Conservation (phyloP, 2,329 filamentous ascomycete genomes). For the Penicillium sp. region DNA sequence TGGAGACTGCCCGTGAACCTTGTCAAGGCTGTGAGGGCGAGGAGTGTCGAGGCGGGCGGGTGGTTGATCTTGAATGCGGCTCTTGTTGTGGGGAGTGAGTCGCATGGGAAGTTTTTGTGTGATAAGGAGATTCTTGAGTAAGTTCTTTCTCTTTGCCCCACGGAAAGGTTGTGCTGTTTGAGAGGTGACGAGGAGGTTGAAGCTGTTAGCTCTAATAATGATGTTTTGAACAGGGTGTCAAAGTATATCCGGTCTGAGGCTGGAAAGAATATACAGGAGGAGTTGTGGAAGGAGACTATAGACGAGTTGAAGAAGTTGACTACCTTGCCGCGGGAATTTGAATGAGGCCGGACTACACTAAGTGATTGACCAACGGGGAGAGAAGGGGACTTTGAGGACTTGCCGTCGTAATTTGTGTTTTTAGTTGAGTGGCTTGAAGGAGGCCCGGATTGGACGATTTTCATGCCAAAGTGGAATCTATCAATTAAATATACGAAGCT, state of each 20-base stretch:
- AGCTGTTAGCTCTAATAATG: background rate
- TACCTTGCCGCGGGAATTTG: conserved; percentile 16
- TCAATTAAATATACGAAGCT: too few species aligned
- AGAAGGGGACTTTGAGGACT: too few species aligned
- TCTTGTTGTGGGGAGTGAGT: conserved; percentile 25
- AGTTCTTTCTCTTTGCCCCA: conserved; percentile 13
- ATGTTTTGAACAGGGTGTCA: conserved; percentile 12
- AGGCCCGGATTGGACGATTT: too few species aligned
- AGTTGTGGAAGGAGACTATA: conserved; percentile 29
- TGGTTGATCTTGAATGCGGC: conserved; percentile 27
- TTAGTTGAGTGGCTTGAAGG: background rate
- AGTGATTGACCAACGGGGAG: background rate
- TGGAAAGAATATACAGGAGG: conserved; percentile 26
- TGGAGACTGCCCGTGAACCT: conserved; percentile 19
- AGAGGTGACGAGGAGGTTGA: too few species aligned
- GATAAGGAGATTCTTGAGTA: conserved; percentile 30
- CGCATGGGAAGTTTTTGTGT: conserved; percentile 27
- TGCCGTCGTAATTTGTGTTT: background rate
- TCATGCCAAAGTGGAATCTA: too few species aligned
- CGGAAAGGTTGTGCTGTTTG: background rate
- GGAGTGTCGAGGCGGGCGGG: conserved; percentile 24
- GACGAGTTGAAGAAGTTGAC: conserved; percentile 22
- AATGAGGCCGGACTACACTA: background rate
- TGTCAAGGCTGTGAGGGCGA: conserved; percentile 15
- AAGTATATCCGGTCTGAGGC: conserved; percentile 22